Evolutionary conservation across 1,284 basidiomycete species (phyloP), one percentile per base, ranked within the genome.

Genomic region (Marasmius sp.): DNA sequence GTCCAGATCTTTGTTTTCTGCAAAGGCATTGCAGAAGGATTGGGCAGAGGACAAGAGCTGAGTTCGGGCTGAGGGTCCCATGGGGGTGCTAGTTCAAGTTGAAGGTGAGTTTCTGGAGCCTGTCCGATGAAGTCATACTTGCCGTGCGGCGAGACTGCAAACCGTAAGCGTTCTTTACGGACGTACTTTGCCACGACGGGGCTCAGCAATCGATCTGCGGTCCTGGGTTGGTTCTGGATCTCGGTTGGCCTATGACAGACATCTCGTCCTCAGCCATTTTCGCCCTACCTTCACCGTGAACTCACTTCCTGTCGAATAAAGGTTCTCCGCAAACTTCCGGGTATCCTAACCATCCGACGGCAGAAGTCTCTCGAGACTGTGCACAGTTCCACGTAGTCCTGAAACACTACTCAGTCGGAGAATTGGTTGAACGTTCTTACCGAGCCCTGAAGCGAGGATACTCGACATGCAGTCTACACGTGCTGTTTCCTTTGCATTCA

Each of bases 1-100:
- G 14, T 80, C 72, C 27, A 80, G 54, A 60, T 79, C 70, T 56
- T 75, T 74, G 41, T 82, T 77, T 33, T 70, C 64, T 5, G 85
- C 76, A 68, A 89, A 86, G 50, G 79, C 81, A 41, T 76, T 68
- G 71, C 86, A 87, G 64, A 89, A 82, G 6, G 69, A 70, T 59
- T 76, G 72, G 0, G 86, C 81, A 43, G 83, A 77, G 51, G 69
- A 57, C 38, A 80, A 70, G n/a, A 88, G 77, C 43, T 74, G 59
- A 14, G 64, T 62, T 62, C 76, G 70, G 18, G 41, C 47, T 54
- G 52, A 37, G 16, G 34, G n/a, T 10, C 12, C 37, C 52, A 54
- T 54, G 27, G 20, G 27, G 38, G 20, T 27, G 27, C 27, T 27
- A 27, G 27, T 27, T 27, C 27, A 27, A 5, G 27, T 12, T 34